These are phyloP conservation scores for Ustilago xerochloae DNA, from an alignment of 1,284 basidiomycete species.

Conservation along the genomic window DNA sequence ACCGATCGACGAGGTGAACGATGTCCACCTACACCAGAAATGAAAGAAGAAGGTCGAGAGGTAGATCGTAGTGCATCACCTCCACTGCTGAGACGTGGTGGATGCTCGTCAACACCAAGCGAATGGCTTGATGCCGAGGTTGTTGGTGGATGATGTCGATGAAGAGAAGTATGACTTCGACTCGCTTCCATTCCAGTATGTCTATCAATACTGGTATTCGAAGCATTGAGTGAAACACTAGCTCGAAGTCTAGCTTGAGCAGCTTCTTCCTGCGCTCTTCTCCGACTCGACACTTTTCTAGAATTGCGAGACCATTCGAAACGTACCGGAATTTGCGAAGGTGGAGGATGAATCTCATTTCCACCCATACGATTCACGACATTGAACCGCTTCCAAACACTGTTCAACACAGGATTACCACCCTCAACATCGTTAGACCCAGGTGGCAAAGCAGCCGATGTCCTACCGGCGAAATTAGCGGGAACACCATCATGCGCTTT, in stretches of 20 bases:
- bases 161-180: conserved; percentile 20
- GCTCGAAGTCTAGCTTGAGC: conserved; percentile 31
- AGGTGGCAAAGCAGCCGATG: conserved; percentile 1
- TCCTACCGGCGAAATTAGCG: conserved; percentile 12
- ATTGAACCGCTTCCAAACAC: conserved; percentile 62
- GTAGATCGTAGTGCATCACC: conserved; percentile 16
- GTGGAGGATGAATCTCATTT: conserved; percentile 48
- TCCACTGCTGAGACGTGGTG: conserved; percentile 11
- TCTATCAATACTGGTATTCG: conserved; percentile 27
- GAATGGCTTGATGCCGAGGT: conserved; percentile 26
- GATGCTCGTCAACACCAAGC: conserved; percentile 12
- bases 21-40: conserved; percentile 24
- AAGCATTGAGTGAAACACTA: conserved; percentile 38
- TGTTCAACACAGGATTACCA: conserved; percentile 47
- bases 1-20: conserved; percentile 33
- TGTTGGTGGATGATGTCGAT: conserved; percentile 4
- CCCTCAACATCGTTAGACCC: conserved; percentile 9
- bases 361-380: conserved; percentile 50
- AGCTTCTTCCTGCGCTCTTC: conserved; percentile 14
- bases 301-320: conserved; percentile 65
- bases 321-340: conserved; percentile 47
- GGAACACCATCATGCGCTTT: conserved; percentile 27
- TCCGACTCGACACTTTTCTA: conserved; percentile 4
- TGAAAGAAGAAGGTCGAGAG: conserved; percentile 35
- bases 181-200: conserved; percentile 14